These are phyloP conservation scores for Dictyostelium citrinum DNA, from an alignment of 78 protist genomes.

Conservation along the genomic window DNA sequence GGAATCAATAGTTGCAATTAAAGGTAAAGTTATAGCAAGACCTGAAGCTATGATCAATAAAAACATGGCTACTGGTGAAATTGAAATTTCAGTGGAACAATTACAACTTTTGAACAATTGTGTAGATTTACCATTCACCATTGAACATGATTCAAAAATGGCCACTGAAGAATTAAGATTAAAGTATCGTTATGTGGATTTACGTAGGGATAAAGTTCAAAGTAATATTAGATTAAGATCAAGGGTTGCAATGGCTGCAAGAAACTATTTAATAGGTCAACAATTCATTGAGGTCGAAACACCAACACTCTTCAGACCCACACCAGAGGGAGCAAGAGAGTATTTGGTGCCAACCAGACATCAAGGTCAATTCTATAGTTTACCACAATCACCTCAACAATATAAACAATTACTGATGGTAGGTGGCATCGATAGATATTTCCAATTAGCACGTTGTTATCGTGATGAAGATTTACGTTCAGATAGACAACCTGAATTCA, in stretches of 20 bases:
- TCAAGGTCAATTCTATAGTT: constrained; percentile 77
- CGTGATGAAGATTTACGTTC: constrained; percentile 90
- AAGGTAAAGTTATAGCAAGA: constrained; percentile 20
- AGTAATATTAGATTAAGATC: constrained; percentile 73
- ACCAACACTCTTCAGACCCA: constrained; percentile 89
- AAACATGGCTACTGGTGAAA: constrained; percentile 38
- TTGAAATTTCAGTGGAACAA: not conserved
- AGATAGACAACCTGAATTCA: constrained; percentile 95
- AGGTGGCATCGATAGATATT: constrained; percentile 91
- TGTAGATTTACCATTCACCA: constrained; percentile 48
- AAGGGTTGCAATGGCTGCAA: constrained; percentile 18
- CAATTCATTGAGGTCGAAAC: constrained; percentile 91
- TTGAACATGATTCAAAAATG: constrained; percentile 21
- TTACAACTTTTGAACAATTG: constrained; percentile 12
- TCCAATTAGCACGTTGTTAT: constrained; percentile 92
- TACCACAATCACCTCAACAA: constrained; percentile 92
- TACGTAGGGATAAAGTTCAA: constrained; percentile 79
- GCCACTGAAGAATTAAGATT: constrained; percentile 78
- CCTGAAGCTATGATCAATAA: constrained; percentile 19
- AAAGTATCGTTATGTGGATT: constrained; percentile 82
- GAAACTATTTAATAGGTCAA: not conserved
- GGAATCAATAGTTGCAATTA: constrained; percentile 14
- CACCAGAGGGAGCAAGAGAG: constrained; percentile 93
- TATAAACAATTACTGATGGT: constrained; percentile 92
- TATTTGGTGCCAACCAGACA: constrained; percentile 89